Evolutionary conservation across 1,139 yeast species (phyloP).

Genomic region (Kazachstania sp.): DNA sequence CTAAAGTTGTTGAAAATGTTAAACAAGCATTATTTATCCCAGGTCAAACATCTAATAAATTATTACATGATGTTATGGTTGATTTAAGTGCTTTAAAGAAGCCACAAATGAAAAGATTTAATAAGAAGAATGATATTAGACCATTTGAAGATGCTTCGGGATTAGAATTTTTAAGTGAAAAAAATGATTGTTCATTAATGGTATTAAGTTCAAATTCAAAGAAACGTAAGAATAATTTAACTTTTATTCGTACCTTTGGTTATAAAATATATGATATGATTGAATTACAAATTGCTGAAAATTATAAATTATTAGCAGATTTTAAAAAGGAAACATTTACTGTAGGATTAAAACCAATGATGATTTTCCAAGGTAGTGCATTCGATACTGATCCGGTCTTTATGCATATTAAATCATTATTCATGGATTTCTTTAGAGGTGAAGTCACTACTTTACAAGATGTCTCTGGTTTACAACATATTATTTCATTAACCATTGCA

Average conservation of each 20-base stretch:
- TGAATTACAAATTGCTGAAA: slow-evolving; percentile 68
- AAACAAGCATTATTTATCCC: slow-evolving; percentile 89
- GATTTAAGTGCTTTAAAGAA: slow-evolving; percentile 88
- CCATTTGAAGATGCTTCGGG: slow-evolving; percentile 91
- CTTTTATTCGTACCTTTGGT: slow-evolving; percentile 83
- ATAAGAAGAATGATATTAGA: slow-evolving; percentile 76
- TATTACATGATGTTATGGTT: slow-evolving; percentile 80
- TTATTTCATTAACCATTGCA: slow-evolving; percentile 73
- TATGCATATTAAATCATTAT: slow-evolving; percentile 77
- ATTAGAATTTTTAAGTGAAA: slow-evolving; percentile 86
- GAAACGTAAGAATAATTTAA: slow-evolving; percentile 87
- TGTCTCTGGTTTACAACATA: slow-evolving; percentile 89
- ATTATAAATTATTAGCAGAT: slow-evolving; percentile 65
- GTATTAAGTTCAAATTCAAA: slow-evolving; percentile 80
- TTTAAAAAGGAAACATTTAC: slow-evolving; percentile 75
- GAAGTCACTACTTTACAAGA: slow-evolving; percentile 78
- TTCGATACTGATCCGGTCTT: slow-evolving; percentile 85
- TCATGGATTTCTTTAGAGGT: slow-evolving; percentile 87
- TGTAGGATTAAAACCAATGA: slow-evolving; percentile 90
- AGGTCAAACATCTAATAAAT: slow-evolving; percentile 71
- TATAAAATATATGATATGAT: slow-evolving; percentile 89
- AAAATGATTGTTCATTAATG: slow-evolving; percentile 81
- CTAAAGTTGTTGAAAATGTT: slow-evolving; percentile 82
- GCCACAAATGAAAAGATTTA: slow-evolving; percentile 81
- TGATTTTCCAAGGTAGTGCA: slow-evolving; percentile 84